Conservation (phyloP, 169 alveolate genomes). For the Cryptosporidium viatorum region DNA sequence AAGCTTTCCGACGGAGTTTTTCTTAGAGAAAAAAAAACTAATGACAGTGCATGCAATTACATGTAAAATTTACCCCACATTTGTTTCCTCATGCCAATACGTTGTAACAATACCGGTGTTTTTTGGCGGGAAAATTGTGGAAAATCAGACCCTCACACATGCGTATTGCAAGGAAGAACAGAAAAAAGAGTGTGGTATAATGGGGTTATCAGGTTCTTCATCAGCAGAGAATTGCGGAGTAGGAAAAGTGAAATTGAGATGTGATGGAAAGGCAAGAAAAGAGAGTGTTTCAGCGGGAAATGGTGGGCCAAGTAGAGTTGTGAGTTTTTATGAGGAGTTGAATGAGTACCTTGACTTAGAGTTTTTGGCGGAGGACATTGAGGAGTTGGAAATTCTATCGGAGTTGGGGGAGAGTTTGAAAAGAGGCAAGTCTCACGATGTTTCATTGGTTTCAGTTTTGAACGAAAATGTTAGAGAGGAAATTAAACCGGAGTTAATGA, state of each 20-base stretch:
- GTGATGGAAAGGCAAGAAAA: neutral
- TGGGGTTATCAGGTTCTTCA: slow-evolving; percentile 45
- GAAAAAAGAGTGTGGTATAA: slow-evolving; percentile 20
- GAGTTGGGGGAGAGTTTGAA: neutral
- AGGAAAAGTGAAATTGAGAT: neutral
- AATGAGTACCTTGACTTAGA: slow-evolving; percentile 34
- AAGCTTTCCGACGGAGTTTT: slow-evolving; percentile 67
- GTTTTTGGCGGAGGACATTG: slow-evolving; percentile 24
- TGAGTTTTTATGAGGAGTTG: slow-evolving; percentile 51
- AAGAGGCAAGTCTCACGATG: slow-evolving; percentile 68
- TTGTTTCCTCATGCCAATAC: neutral
- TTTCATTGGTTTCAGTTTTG: neutral
- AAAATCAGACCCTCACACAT: slow-evolving; percentile 34
- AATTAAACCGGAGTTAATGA: neutral
- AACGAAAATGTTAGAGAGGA: neutral
- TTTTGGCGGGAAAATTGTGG: slow-evolving; percentile 73
- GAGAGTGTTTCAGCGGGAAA: neutral
- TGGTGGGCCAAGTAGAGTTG: slow-evolving; percentile 16
- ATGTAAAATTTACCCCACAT: slow-evolving; percentile 73
- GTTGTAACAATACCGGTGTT: neutral
- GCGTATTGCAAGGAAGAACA: slow-evolving; percentile 8
- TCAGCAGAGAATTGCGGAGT: slow-evolving; percentile 14
- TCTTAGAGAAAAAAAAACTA: slow-evolving; percentile 6
- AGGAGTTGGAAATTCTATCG: neutral
- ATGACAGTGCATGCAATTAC: slow-evolving; percentile 40